Conservation (phyloP, 176 grass and related monocot genomes). For the Zea mays region Zm-B73-REFERENCE-NAM-5.0 NC_050100.1:181604501-181605000, state of each 20-base stretch:
- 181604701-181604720: constrained; percentile 80
- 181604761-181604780: constrained; percentile 72
- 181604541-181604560: constrained; percentile 97
- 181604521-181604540: constrained; percentile 82
- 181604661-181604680: constrained; percentile 86
- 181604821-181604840: constrained; percentile 51
- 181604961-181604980: constrained; percentile 22
- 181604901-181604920: not conserved
- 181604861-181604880: constrained; percentile 21
- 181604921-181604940: constrained; percentile 9
- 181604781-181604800: constrained; percentile 49
- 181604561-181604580: constrained; percentile 84
- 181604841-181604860: constrained; percentile 34
- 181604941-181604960: constrained; percentile 10
- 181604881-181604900: not conserved
- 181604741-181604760: constrained; percentile 51
- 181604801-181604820: constrained; percentile 46
- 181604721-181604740: constrained; percentile 58
- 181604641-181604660: constrained; percentile 74
- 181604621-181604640: constrained; percentile 91
- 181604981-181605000: constrained; percentile 12
- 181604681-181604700: constrained; percentile 74
- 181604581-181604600: constrained; percentile 86
- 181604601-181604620: constrained; percentile 91
- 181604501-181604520: constrained; percentile 72